Evolutionary conservation across 495 filamentous ascomycete genomes (phyloP).

Genomic region (Xylaria telfairii): DNA sequence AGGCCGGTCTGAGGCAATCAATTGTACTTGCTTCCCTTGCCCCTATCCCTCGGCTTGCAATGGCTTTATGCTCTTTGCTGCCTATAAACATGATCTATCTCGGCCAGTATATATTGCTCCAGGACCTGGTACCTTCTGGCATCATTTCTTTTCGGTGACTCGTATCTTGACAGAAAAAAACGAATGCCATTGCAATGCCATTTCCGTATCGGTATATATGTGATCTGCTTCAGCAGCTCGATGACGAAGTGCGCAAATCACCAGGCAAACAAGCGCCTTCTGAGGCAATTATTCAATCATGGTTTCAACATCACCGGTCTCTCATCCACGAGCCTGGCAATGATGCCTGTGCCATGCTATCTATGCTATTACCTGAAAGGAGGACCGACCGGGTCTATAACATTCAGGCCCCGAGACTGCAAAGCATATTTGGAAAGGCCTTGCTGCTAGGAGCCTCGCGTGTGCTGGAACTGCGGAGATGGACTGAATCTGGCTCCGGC

Average conservation of each 20-base stretch:
- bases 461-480: slow-evolving; percentile 65
- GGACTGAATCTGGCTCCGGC: slow-evolving; percentile 57
- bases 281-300: slow-evolving; percentile 53
- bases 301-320: slow-evolving; percentile 65
- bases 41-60: neutral
- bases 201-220: slow-evolving; percentile 42
- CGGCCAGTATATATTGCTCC: neutral
- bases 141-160: neutral
- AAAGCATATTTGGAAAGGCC: slow-evolving; percentile 67
- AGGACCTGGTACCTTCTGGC: neutral
- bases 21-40: neutral
- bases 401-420: slow-evolving; percentile 64
- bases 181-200: slow-evolving; percentile 28
- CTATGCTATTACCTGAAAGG: slow-evolving; percentile 74
- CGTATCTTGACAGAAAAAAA: neutral
- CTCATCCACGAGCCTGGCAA: slow-evolving; percentile 58
- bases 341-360: slow-evolving; percentile 67
- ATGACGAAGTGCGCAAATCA: slow-evolving; percentile 39
- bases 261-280: slow-evolving; percentile 42
- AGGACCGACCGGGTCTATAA: slow-evolving; percentile 77
- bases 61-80: slow-evolving; percentile 14
- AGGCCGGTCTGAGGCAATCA: neutral
- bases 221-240: slow-evolving; percentile 45
- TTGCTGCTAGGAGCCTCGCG: slow-evolving; percentile 65
- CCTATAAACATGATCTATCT: slow-evolving; percentile 20